Base-by-base conservation (phyloP, 2,329 filamentous ascomycete species). In the Ophiostoma sp. region DNA sequence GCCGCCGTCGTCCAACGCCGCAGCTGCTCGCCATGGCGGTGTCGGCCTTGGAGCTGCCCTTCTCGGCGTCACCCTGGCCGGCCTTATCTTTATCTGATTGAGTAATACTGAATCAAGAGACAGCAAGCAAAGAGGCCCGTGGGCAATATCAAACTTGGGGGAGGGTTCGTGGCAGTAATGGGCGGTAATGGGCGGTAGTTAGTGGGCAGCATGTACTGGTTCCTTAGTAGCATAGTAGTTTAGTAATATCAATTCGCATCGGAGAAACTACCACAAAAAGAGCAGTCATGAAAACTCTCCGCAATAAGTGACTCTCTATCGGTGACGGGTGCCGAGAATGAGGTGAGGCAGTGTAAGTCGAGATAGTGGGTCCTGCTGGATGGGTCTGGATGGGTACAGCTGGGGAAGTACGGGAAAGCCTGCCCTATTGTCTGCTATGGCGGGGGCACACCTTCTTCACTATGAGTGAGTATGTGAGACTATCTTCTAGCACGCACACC, bases 341-440 rank as follows among this genome's bases (percentile, higher is more conserved):
- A n/a, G n/a, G 48, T n/a, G 48, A 52, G 48, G 48, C 48, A 52
- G 48, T 52, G 48, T n/a, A 52, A 52, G 48, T 52, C 48, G 17
- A 20, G 48, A 52, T 52, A 52, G 48, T 52, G 48, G n/a, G n/a
- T 23, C 48, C 48, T 10, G 48, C 48, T 10, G 48, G 7, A 52
- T 52, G 48, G 48, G 15, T 17, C 17, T 7, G n/a, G n/a, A n/a
- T n/a, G n/a, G n/a, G n/a, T n/a, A 20, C 20, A 52, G 17, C 39
- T 41, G 39, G 48, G 48, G 48, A 52, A 52, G 20, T 52, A 52
- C 48, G 48, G 48, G 48, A 17, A 52, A 52, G 10, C 8, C 44
- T 52, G 48, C 48, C 20, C 48, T 52, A 52, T 52, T 52, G 17
- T 31, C 27, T 31, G 27, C 27, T 31, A 31, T 11, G 15, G 39